Evolutionary conservation across 2,329 filamentous ascomycete species (phyloP).

Genomic region (Aspergillus proliferans): DNA sequence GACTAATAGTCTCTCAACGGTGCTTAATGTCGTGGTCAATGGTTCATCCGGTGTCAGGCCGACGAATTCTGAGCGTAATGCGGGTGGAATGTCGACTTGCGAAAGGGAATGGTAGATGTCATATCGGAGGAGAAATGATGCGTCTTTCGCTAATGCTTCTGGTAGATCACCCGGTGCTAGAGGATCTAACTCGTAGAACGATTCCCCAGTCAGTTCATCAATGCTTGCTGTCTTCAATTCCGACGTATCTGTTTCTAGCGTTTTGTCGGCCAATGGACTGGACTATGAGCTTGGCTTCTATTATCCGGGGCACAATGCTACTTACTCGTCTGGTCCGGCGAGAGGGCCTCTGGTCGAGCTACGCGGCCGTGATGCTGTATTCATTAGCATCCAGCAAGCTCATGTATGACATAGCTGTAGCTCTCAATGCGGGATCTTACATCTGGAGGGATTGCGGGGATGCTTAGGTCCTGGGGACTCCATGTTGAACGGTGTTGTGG

Average conservation of each 20-base stretch:
- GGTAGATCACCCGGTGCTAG: conserved; percentile 27
- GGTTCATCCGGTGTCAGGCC: conserved; percentile 59
- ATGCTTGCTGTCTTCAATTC: conserved; percentile 9
- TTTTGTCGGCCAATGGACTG: conserved; percentile 23
- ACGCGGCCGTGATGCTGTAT: conserved; percentile 35
- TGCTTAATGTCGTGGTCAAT: conserved; percentile 26
- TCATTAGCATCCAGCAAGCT: conserved; percentile 9
- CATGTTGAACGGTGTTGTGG: neutral
- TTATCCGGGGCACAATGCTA: conserved; percentile 5
- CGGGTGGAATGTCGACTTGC: conserved; percentile 50
- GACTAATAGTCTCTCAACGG: conserved; percentile 60
- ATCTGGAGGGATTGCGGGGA: conserved; percentile 31
- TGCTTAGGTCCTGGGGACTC: conserved; percentile 13
- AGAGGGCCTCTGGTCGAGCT: conserved; percentile 68
- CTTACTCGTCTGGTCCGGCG: conserved; percentile 65
- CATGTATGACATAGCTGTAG: neutral
- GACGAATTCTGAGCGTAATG: conserved; percentile 64
- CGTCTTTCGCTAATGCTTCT: conserved; percentile 57
- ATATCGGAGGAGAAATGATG: conserved; percentile 71
- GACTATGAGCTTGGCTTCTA: conserved; percentile 9
- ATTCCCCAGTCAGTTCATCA: conserved; percentile 19
- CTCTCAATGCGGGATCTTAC: conserved; percentile 19
- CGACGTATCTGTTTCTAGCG: conserved; percentile 12
- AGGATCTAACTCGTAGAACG: conserved; percentile 30
- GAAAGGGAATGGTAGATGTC: conserved; percentile 79